These are phyloP conservation scores for Xylaria curta DNA, from an alignment of 495 filamentous ascomycete genomes.

Conservation along the genomic window DNA sequence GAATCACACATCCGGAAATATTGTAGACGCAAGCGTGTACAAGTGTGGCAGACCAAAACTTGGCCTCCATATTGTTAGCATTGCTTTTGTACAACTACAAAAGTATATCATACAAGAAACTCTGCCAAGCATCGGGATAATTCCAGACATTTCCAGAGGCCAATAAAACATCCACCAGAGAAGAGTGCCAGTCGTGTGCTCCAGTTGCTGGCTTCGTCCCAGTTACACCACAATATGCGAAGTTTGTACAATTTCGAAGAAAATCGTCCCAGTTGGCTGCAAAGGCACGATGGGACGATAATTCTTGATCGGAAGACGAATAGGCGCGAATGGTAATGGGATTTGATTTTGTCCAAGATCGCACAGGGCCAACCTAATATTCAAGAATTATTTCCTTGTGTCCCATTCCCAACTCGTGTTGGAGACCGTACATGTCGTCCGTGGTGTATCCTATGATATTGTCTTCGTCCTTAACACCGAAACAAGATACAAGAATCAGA, in stretches of 20 bases:
- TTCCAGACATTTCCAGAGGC: not conserved
- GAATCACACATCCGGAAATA: not conserved
- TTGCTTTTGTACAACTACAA: not conserved
- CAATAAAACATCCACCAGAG: constrained; percentile 15
- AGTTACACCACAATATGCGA: not conserved
- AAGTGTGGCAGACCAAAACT: constrained; percentile 3
- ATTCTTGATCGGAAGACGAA: constrained; percentile 2
- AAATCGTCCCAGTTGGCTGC: not conserved
- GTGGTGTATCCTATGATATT: constrained; percentile 10
- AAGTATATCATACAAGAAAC: not conserved
- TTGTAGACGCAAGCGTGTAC: not conserved
- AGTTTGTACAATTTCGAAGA: constrained; percentile 8
- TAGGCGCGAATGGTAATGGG: constrained; percentile 4
- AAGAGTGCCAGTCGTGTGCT: not conserved
- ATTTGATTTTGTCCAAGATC: constrained; percentile 14
- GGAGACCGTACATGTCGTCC: constrained; percentile 7
- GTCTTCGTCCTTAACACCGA: constrained; percentile 15
- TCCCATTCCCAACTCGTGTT: constrained; percentile 3
- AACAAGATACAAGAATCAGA: constrained; percentile 29
- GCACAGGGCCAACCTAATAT: not conserved
- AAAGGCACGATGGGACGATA: not conserved
- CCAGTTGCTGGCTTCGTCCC: not conserved
- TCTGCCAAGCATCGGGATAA: not conserved
- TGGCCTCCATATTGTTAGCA: not conserved
- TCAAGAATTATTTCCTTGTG: constrained; percentile 1